These are phyloP conservation scores for Eutypella sp. DNA, from an alignment of 2,329 filamentous ascomycete species.

Conservation along the genomic window DNA sequence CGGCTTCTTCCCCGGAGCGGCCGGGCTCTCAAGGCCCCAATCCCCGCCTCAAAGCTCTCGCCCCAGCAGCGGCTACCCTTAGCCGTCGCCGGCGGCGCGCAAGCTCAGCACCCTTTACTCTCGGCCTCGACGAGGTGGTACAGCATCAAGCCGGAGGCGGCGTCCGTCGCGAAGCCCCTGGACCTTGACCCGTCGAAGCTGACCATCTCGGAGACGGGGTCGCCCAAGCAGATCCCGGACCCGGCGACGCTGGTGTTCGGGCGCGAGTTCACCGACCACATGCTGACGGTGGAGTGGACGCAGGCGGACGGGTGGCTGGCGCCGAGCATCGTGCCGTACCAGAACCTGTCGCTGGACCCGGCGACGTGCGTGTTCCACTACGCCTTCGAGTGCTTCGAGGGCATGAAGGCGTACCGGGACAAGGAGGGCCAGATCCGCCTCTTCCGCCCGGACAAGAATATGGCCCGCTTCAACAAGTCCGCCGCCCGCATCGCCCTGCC, in stretches of 20 bases:
- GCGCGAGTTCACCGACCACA: conserved; percentile 91
- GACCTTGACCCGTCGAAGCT: conserved; percentile 76
- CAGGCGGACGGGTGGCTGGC: conserved; percentile 75
- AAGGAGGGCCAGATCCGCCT: conserved; percentile 70
- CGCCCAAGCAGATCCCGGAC: conserved; percentile 68
- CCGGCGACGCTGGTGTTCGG: conserved; percentile 86
- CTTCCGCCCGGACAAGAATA: conserved; percentile 95
- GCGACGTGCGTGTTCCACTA: conserved; percentile 98
- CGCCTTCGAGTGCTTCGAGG: conserved; percentile 96
- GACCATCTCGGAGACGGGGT: conserved; percentile 65
- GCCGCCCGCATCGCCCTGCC: conserved; percentile 88
- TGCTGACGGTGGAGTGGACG: conserved; percentile 94
- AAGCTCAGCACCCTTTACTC: conserved; percentile 11
- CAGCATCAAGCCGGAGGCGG: conserved; percentile 48
- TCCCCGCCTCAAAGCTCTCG: too few species aligned
- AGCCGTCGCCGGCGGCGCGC: conserved; percentile 8
- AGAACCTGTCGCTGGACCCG: conserved; percentile 94
- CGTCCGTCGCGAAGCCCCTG: conserved; percentile 49
- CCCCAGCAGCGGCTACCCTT: conserved; percentile 28
- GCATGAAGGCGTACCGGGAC: conserved; percentile 99
- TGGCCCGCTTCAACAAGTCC: conserved; percentile 90
- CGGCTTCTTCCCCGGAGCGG: conserved; percentile 38
- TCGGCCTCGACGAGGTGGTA: conserved; percentile 35
- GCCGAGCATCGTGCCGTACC: conserved; percentile 84
- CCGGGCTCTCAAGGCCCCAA: conserved; percentile 29